Percentiles rank a stretch among this genome's conserved stretches.
These are phyloP conservation scores for Alternaria dauci DNA, from an alignment of 2,329 filamentous ascomycete species.

Conservation along the genomic window DNA sequence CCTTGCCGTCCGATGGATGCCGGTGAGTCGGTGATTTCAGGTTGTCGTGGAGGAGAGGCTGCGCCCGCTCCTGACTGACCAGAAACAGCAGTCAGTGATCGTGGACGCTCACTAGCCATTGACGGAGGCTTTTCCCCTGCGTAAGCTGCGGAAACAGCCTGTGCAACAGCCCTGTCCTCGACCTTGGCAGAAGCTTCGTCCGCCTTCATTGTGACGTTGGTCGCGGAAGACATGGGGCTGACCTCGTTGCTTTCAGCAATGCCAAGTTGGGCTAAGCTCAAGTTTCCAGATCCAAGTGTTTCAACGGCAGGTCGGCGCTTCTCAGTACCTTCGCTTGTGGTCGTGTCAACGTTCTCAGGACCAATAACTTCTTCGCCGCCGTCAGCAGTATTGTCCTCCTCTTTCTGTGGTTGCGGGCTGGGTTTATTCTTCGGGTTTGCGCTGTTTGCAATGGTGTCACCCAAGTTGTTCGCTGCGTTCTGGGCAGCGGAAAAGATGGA, in stretches of 20 bases:
- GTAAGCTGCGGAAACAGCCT: conserved; percentile 69
- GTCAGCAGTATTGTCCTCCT: conserved; percentile 37
- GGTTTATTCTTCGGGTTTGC: conserved; percentile 61
- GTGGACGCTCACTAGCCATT: conserved; percentile 47
- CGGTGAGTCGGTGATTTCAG: conserved; percentile 70
- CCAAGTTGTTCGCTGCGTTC: conserved; percentile 81
- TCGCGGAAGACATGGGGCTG: conserved; percentile 66
- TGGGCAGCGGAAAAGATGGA: conserved; percentile 92
- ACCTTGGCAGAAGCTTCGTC: conserved; percentile 64
- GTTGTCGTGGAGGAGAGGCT: conserved; percentile 67
- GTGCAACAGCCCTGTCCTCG: conserved; percentile 66
- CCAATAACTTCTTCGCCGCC: conserved; percentile 56
- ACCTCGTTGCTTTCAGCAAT: conserved; percentile 70
- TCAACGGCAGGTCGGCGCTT: conserved; percentile 77
- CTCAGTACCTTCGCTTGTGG: conserved; percentile 31
- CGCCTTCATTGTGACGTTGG: conserved; percentile 61
- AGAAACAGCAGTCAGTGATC: conserved; percentile 52
- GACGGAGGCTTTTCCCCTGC: conserved; percentile 53
- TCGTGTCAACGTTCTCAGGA: conserved; percentile 36
- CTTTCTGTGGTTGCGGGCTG: conserved; percentile 45
- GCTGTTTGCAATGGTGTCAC: conserved; percentile 75
- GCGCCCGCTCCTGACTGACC: conserved; percentile 34
- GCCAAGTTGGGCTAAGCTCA: conserved; percentile 88
- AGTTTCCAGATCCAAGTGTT: conserved; percentile 86
- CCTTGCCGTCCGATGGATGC: conserved; percentile 61